Evolutionary conservation across 768 basidiomycete genomes (phyloP).

Genomic region (Phanerochaete carnosa): DNA sequence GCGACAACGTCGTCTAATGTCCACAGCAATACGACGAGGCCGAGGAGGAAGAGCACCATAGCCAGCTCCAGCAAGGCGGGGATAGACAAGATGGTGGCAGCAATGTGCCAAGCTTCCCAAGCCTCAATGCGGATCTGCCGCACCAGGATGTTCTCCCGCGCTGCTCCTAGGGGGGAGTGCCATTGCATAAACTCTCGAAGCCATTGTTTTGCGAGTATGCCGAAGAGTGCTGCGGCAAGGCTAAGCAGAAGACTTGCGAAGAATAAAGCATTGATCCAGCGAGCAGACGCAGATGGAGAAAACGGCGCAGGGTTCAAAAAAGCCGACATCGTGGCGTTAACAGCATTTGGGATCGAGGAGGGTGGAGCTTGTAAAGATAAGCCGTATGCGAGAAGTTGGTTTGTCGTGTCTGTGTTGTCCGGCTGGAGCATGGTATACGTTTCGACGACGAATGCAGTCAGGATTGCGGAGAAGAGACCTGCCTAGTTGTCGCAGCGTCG

Average conservation of each 20-base stretch:
- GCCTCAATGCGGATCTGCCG: background rate
- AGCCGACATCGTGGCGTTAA: background rate
- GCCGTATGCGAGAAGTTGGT: background rate
- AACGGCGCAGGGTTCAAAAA: background rate
- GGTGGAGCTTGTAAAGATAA: background rate
- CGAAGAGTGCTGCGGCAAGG: background rate
- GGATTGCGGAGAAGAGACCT: background rate
- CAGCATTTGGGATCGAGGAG: background rate
- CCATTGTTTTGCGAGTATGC: background rate
- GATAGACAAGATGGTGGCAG: background rate
- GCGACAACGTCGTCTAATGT: background rate
- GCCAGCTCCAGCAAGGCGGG: background rate
- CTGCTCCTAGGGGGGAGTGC: background rate
- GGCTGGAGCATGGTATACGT: background rate
- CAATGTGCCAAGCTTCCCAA: background rate
- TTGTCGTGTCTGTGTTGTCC: background rate
- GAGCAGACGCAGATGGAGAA: background rate
- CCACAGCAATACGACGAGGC: background rate
- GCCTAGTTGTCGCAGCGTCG: background rate
- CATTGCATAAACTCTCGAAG: background rate
- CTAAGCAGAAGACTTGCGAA: background rate
- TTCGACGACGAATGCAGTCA: background rate
- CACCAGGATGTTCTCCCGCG: background rate
- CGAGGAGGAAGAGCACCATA: background rate
- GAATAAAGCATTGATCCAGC: background rate